These are phyloP conservation scores for Trichophyton mentagrophytes DNA, from an alignment of 2,329 filamentous ascomycete genomes.

Conservation along the genomic window DNA sequence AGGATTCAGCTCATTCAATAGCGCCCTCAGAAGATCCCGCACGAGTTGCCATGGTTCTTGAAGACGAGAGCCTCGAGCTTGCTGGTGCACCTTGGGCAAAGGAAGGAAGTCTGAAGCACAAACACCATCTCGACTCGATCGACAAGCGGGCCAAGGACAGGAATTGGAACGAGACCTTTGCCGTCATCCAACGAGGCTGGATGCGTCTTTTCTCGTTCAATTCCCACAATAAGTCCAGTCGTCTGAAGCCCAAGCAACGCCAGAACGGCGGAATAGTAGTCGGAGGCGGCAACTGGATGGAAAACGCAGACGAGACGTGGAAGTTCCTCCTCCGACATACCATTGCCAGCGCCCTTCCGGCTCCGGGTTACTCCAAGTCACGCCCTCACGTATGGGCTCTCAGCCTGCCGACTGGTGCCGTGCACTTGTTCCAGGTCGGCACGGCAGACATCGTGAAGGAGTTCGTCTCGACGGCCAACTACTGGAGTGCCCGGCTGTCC, in stretches of 20 bases:
- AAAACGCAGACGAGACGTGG: constrained; percentile 81
- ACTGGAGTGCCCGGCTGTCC: constrained; percentile 89
- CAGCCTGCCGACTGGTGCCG: constrained; percentile 79
- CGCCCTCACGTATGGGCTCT: constrained; percentile 90
- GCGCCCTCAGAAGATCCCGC: constrained; percentile 48
- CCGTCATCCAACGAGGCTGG: constrained; percentile 87
- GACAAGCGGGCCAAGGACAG: constrained; percentile 90
- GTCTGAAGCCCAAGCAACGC: constrained; percentile 43
- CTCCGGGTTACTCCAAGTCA: constrained; percentile 82
- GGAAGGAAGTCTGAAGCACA: constrained; percentile 89
- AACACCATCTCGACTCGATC: constrained; percentile 81
- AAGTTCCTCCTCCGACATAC: constrained; percentile 82
- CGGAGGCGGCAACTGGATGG: constrained; percentile 95
- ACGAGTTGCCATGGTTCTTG: constrained; percentile 54
- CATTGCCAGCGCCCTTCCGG: constrained; percentile 75
- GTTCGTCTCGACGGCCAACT: constrained; percentile 89
- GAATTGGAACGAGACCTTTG: constrained; percentile 91
- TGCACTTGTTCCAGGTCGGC: constrained; percentile 96
- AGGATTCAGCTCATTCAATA: constrained; percentile 46
- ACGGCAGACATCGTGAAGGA: constrained; percentile 90
- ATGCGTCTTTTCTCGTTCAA: constrained; percentile 91
- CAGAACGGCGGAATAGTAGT: constrained; percentile 55
- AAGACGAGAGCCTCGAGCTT: constrained; percentile 85
- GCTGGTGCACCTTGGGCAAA: constrained; percentile 96
- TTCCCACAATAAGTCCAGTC: constrained; percentile 56